Percentiles rank a stretch among this genome's conserved stretches.
Conservation (phyloP, 257 asterid species). For the Parsonsia alboflavescens region DNA sequence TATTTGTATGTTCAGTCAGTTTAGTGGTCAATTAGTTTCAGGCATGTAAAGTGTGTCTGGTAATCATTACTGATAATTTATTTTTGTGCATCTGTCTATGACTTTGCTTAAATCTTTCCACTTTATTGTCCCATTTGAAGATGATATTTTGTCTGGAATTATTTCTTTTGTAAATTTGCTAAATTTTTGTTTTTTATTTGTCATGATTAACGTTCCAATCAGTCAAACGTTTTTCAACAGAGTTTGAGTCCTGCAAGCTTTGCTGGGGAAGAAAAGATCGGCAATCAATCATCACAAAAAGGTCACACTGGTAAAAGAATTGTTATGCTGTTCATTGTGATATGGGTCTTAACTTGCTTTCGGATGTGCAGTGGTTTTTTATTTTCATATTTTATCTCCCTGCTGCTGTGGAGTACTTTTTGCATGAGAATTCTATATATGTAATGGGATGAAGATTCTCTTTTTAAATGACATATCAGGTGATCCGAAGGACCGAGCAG, state of each 20-base stretch:
- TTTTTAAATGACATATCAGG: conserved; percentile 21
- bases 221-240: conserved; percentile 12
- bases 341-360: background rate
- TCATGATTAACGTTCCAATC: background rate
- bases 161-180: no score
- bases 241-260: conserved; percentile 16
- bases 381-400: background rate
- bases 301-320: conserved; percentile 32
- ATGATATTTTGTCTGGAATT: background rate
- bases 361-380: background rate
- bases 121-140: background rate
- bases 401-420: background rate
- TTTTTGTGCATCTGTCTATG: background rate
- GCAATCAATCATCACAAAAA: conserved; percentile 21
- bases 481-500: conserved; percentile 9
- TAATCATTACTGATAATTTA: background rate
- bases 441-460: background rate
- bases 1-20: no score
- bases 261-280: conserved; percentile 20
- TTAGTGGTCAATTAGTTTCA: background rate
- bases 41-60: background rate
- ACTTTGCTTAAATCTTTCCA: background rate
- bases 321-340: conserved; percentile 9
- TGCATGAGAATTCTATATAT: background rate
- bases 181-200: background rate